Evolutionary conservation across 2,329 filamentous ascomycete genomes (phyloP), one percentile per base, ranked within the genome.

Genomic region (Penicillium sp.): DNA sequence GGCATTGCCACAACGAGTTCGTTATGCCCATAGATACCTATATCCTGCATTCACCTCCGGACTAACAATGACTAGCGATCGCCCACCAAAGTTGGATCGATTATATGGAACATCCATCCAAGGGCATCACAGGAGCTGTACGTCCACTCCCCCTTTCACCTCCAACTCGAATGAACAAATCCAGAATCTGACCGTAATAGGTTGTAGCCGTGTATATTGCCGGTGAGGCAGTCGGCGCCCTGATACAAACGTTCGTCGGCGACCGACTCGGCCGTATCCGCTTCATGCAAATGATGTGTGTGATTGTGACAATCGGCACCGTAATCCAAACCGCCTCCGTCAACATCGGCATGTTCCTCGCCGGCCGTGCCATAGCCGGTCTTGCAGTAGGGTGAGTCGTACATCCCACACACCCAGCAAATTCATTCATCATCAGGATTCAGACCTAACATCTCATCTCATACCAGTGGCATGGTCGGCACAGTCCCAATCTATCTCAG

Each of bases 171-270:
- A 7, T 11, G 5, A n/a, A 12, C 4, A 2, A 3, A 25, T 16
- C 9, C 31, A 22, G 3, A 43, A 46, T 30, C 40, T 45, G 36
- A 54, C 31, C 5, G 25, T 8, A 4, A 2, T 42, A 74, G 68
- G 79, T 82, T 2, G 79, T 81, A 3, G 72, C 80, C 5, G 75
- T 81, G 3, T 83, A 82, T 57, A 80, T 83, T 51, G 80, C 80
- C 5, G 80, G 80, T 25, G 80, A 83, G 63, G 78, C 78, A 11
- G 64, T 77, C 4, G 80, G 80, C 1, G 77, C 80, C 13, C 52
- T 80, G 7, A 68, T 68, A 0, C 80, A 82, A 57, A 81, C 76
- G 3, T 69, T 74, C 4, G 64, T 81, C 14, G 80, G 74, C 8
- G 80, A 83, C 55, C 72, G 64, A 60, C 72, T 78, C 4, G 77